These are phyloP conservation scores for Tillandsia leiboldiana DNA, from an alignment of 176 grass and related monocot species.

Conservation along the genomic window DNA sequence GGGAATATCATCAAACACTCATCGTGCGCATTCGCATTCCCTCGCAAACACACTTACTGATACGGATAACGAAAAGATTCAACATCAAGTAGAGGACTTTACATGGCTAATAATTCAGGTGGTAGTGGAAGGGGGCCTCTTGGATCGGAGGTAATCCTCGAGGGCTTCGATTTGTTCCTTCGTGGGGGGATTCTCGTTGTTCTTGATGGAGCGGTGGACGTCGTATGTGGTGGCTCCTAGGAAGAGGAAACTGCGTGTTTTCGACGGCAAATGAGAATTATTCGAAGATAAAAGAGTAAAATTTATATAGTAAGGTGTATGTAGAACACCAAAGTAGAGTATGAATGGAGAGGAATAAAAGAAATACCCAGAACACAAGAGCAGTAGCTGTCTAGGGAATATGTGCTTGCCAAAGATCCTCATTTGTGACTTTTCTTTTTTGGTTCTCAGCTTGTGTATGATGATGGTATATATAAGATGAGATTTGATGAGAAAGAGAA, in stretches of 20 bases:
- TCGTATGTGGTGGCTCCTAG: constrained; percentile 74
- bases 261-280: neutral
- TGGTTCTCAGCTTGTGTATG: too few species aligned
- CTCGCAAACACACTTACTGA: too few species aligned
- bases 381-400: constrained; percentile 38
- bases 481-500: too few species aligned
- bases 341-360: neutral
- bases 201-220: constrained; percentile 86
- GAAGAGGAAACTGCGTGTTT: constrained; percentile 39
- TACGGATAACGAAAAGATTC: too few species aligned
- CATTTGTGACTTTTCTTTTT: constrained; percentile 10
- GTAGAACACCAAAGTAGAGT: too few species aligned
- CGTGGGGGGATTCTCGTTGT: constrained; percentile 53
- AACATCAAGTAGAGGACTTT: too few species aligned
- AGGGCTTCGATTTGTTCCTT: constrained; percentile 62
- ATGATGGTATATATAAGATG: too few species aligned
- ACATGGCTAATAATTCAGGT: neutral
- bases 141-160: constrained; percentile 51
- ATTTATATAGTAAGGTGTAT: neutral
- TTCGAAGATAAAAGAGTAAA: neutral
- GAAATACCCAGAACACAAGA: constrained; percentile 46
- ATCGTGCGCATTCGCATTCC: neutral
- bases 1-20: constrained; percentile 23
- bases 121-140: constrained; percentile 13
- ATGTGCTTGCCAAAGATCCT: constrained; percentile 57